Percentiles rank a stretch among this genome's conserved stretches.
phyloP scores from a whole-genome alignment of 129 eudicot species.

The Cynara cardunculus region DNA sequence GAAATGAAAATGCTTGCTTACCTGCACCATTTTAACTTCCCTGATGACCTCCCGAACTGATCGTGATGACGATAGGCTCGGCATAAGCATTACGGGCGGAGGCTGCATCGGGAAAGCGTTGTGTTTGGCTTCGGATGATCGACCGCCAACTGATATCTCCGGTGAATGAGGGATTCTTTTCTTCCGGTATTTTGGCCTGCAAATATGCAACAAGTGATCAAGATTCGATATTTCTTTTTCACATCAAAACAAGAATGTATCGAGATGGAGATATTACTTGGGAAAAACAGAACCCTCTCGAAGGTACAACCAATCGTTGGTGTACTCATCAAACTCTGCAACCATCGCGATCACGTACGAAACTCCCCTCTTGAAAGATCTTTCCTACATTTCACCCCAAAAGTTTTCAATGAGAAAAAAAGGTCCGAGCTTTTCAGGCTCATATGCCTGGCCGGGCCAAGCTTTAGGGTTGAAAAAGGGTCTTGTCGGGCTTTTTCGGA shows the following conservation, averaged over 20 bases:
- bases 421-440: neutral
- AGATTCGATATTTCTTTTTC: neutral
- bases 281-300: slow-evolving; percentile 95
- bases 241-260: neutral
- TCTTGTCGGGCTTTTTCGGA: neutral
- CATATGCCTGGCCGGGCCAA: no score
- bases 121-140: slow-evolving; percentile 38
- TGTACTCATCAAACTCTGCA: slow-evolving; percentile 96
- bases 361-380: slow-evolving; percentile 76
- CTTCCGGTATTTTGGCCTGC: slow-evolving; percentile 91
- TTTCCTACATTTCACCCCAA: slow-evolving; percentile 53
- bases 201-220: slow-evolving; percentile 9
- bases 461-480: neutral
- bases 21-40: slow-evolving; percentile 98
- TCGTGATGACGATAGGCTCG: slow-evolving; percentile 66
- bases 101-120: slow-evolving; percentile 40
- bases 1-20: slow-evolving; percentile 11
- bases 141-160: slow-evolving; percentile 43
- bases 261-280: slow-evolving; percentile 46
- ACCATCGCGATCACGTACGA: slow-evolving; percentile 92
- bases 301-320: slow-evolving; percentile 93
- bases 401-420: neutral
- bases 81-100: slow-evolving; percentile 65
- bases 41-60: slow-evolving; percentile 78
- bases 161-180: slow-evolving; percentile 46